Evolutionary conservation across 495 filamentous ascomycete genomes (phyloP).

Genomic region (Cetradonia linearis): DNA sequence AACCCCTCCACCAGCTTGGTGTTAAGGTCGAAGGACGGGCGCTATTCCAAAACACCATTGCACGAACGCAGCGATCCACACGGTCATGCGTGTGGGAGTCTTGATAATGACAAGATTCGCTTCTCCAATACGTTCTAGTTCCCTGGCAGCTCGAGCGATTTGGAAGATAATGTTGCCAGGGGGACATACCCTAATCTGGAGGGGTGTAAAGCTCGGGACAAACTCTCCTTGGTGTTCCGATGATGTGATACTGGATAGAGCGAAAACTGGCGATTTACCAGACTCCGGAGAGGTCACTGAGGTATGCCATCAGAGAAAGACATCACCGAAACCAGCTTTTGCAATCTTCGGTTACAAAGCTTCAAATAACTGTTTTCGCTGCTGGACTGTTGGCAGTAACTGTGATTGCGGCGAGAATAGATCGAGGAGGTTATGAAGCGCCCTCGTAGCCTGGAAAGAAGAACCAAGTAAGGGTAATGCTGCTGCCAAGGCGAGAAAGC

Average conservation of each 20-base stretch:
- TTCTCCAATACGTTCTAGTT: neutral
- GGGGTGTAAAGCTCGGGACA: neutral
- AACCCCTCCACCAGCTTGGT: neutral
- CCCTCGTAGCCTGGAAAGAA: neutral
- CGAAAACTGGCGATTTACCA: neutral
- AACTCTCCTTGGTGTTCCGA: too few species aligned
- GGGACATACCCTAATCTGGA: neutral
- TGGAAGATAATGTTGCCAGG: neutral
- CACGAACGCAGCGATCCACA: neutral
- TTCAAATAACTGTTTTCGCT: neutral
- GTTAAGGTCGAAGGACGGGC: neutral
- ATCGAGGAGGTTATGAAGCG: neutral
- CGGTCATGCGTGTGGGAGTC: neutral
- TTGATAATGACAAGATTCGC: neutral
- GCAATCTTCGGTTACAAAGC: neutral
- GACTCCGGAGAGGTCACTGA: neutral
- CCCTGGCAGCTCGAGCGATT: neutral
- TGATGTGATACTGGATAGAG: neutral
- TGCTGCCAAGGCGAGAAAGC: neutral
- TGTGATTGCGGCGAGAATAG: neutral
- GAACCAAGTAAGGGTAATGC: neutral
- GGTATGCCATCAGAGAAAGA: neutral
- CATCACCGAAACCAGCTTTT: neutral
- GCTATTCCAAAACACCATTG: neutral
- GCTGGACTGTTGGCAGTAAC: neutral